phyloP scores from a whole-genome alignment of 371 early-diverging fungal genomes.

The Mortierella sp. region DNA sequence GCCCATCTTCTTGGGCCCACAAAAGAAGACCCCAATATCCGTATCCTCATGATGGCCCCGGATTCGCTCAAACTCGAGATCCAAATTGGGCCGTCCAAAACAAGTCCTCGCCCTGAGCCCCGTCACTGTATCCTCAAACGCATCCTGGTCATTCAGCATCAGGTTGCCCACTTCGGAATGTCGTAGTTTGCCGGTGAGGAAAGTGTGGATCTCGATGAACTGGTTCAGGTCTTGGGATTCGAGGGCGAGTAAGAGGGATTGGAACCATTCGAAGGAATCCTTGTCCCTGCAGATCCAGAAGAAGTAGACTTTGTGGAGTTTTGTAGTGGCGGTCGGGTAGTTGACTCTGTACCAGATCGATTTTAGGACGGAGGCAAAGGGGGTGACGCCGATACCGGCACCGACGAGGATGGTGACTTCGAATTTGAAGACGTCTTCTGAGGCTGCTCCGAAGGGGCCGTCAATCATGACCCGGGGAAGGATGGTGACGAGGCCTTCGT shows the following conservation, averaged over 20 bases:
- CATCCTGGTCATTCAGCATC: conserved; percentile 62
- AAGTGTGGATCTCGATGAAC: conserved; percentile 80
- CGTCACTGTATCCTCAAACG: conserved; percentile 67
- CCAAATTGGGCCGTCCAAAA: conserved; percentile 69
- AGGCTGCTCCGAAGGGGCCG: conserved; percentile 89
- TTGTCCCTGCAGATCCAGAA: conserved; percentile 88
- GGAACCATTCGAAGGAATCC: conserved; percentile 84
- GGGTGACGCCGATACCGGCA: conserved; percentile 85
- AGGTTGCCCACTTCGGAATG: conserved; percentile 63
- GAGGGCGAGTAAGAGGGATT: conserved; percentile 74
- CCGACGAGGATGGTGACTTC: conserved; percentile 84
- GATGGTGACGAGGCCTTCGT: conserved; percentile 33
- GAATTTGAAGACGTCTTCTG: conserved; percentile 88
- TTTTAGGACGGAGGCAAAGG: conserved; percentile 59
- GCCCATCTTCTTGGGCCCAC: conserved; percentile 67
- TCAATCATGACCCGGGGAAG: conserved; percentile 82
- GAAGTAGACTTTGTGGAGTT: conserved; percentile 86
- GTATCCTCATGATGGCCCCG: conserved; percentile 59
- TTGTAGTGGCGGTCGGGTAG: conserved; percentile 58
- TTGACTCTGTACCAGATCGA: conserved; percentile 62
- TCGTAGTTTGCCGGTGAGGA: conserved; percentile 75
- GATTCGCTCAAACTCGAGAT: conserved; percentile 63
- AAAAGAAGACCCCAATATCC: conserved; percentile 73
- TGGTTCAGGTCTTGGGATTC: conserved; percentile 74
- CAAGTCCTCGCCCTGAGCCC: conserved; percentile 68